Conservation (phyloP, 805 yeast genomes). For the Candida sphagnicola region DNA sequence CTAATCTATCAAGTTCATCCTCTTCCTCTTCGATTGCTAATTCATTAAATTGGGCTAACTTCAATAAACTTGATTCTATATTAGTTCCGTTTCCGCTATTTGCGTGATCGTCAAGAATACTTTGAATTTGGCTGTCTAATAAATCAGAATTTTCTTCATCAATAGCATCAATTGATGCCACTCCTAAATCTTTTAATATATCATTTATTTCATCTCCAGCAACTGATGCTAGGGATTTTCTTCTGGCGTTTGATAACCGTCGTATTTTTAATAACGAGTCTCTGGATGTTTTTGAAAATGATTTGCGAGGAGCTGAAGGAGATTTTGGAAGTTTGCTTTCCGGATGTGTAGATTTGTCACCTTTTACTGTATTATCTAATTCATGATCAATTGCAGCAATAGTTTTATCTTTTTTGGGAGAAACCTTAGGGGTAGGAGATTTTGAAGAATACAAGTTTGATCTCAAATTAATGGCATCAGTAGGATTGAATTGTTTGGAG, state of each 20-base stretch:
- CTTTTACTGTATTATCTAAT: too few species aligned
- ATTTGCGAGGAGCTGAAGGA: neutral
- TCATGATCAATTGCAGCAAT: neutral
- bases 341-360: constrained; percentile 6
- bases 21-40: constrained; percentile 31
- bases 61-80: constrained; percentile 13
- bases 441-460: constrained; percentile 39
- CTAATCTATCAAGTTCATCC: constrained; percentile 34
- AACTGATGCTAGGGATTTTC: constrained; percentile 35
- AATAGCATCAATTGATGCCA: constrained; percentile 24
- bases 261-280: constrained; percentile 17
- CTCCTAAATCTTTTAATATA: constrained; percentile 34
- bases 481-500: constrained; percentile 50
- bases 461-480: constrained; percentile 57
- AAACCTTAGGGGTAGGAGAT: constrained; percentile 14
- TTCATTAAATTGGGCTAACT: constrained; percentile 15
- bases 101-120: constrained; percentile 19
- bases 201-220: constrained; percentile 38
- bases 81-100: constrained; percentile 10
- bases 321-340: neutral
- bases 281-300: constrained; percentile 4
- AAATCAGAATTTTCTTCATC: constrained; percentile 22
- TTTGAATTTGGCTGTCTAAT: constrained; percentile 29
- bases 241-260: constrained; percentile 33
- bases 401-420: constrained; percentile 8